phyloP scores from a whole-genome alignment of 1,284 basidiomycete genomes.

The Trametes pubescens region DNA sequence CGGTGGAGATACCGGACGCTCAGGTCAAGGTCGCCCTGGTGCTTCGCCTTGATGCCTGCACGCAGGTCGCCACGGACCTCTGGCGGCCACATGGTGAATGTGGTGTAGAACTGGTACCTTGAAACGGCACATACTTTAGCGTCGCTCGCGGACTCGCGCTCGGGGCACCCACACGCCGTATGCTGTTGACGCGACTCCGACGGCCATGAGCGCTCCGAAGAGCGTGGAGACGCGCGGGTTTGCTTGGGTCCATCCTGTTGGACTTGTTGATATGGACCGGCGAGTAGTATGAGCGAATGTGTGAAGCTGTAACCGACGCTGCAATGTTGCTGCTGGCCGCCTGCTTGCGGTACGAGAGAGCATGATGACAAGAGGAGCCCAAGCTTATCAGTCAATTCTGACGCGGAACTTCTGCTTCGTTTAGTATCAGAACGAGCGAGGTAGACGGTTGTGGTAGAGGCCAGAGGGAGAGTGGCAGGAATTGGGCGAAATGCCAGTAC shows the following conservation, averaged over 20 bases:
- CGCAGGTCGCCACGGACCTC: conserved; percentile 71
- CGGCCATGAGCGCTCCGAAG: conserved; percentile 54
- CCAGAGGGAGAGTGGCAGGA: too few species aligned
- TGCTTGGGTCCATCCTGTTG: conserved; percentile 26
- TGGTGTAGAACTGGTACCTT: conserved; percentile 70
- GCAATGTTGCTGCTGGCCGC: background rate
- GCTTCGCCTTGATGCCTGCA: conserved; percentile 68
- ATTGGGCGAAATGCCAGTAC: too few species aligned
- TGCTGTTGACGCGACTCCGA: conserved; percentile 57
- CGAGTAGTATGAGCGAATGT: background rate
- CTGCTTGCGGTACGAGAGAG: conserved; percentile 2
- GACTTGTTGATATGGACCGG: conserved; percentile 2
- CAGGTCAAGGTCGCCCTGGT: conserved; percentile 63
- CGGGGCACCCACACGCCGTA: conserved; percentile 61
- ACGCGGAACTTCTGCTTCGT: background rate
- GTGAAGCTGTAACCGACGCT: background rate
- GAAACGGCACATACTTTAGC: conserved; percentile 24
- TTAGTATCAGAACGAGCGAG: too few species aligned
- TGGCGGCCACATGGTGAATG: conserved; percentile 71
- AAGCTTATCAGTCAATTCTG: background rate
- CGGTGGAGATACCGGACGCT: conserved; percentile 62
- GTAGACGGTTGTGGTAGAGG: too few species aligned
- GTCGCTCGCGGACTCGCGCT: conserved; percentile 4
- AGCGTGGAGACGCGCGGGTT: conserved; percentile 51
- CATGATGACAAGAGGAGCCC: background rate